phyloP scores from a whole-genome alignment of 2,329 filamentous ascomycete genomes.

The Fusarium sp. region DNA sequence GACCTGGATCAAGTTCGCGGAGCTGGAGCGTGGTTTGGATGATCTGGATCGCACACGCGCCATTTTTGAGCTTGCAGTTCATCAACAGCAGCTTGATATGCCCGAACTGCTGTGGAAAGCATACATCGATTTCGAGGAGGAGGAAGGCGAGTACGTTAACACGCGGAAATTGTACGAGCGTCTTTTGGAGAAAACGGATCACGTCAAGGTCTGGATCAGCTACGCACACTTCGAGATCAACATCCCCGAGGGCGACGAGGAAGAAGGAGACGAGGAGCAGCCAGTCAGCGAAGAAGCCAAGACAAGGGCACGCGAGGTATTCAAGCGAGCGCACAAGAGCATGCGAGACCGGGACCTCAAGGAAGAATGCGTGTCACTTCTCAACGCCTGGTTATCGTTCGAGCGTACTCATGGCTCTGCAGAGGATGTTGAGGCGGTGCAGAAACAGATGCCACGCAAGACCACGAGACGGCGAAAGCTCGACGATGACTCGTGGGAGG shows the following conservation, averaged over 20 bases:
- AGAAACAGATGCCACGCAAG: slow-evolving; percentile 92
- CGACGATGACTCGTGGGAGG: slow-evolving; percentile 91
- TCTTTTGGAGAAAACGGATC: slow-evolving; percentile 91
- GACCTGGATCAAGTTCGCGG: slow-evolving; percentile 96
- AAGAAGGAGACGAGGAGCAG: slow-evolving; percentile 69
- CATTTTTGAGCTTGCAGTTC: slow-evolving; percentile 91
- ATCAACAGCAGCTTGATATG: slow-evolving; percentile 90
- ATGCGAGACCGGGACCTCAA: slow-evolving; percentile 93
- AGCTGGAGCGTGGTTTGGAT: slow-evolving; percentile 90
- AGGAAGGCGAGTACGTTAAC: slow-evolving; percentile 88
- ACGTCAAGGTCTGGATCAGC: slow-evolving; percentile 99
- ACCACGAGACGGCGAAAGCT: slow-evolving; percentile 92
- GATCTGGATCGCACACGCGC: slow-evolving; percentile 88
- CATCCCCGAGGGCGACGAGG: slow-evolving; percentile 78
- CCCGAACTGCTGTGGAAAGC: slow-evolving; percentile 97
- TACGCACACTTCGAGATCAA: slow-evolving; percentile 99
- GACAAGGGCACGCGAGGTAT: slow-evolving; percentile 81
- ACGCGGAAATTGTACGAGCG: slow-evolving; percentile 88
- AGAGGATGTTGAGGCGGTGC: slow-evolving; percentile 82
- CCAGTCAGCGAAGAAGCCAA: slow-evolving; percentile 87
- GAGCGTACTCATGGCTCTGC: slow-evolving; percentile 83
- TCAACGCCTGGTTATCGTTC: slow-evolving; percentile 93
- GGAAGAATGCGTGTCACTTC: slow-evolving; percentile 90
- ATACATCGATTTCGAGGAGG: slow-evolving; percentile 98
- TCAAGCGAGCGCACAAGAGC: slow-evolving; percentile 83